These are phyloP conservation scores for Craterostigma plantagineum DNA, from an alignment of 257 asterid genomes.

Conservation along the genomic window DNA sequence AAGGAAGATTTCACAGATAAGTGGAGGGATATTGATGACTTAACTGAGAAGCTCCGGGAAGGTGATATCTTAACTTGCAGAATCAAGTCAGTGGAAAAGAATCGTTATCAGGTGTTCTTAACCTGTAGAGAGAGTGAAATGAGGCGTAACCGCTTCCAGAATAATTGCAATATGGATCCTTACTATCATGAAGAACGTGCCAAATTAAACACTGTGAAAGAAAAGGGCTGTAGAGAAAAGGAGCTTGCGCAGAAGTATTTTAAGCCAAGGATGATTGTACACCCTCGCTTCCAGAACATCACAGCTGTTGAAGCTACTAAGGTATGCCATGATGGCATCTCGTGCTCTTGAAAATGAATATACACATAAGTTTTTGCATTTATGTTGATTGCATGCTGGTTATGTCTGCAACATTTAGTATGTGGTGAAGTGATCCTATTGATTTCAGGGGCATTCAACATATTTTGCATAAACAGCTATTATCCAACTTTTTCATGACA, in stretches of 20 bases:
- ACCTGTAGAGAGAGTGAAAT: conserved; percentile 65
- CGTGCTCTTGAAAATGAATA: no score
- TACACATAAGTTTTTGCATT: no score
- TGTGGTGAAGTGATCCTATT: no score
- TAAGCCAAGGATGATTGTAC: conserved; percentile 88
- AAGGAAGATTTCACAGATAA: conserved; percentile 76
- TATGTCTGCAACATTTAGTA: no score
- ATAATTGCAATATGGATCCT: conserved; percentile 34
- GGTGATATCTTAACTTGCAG: conserved; percentile 74
- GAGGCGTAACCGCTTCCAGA: conserved; percentile 34
- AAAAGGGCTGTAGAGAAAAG: conserved; percentile 62
- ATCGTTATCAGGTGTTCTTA: conserved; percentile 72
- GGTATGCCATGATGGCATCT: conserved; percentile 19
- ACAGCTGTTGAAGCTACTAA: conserved; percentile 74
- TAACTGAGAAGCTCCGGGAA: conserved; percentile 61
- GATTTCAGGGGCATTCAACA: no score
- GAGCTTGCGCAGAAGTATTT: conserved; percentile 76
- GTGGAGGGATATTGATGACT: conserved; percentile 49
- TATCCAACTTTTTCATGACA: no score
- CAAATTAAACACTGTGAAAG: conserved; percentile 31
- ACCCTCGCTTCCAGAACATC: conserved; percentile 74
- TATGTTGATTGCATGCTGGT: no score
- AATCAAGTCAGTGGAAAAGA: conserved; percentile 67
- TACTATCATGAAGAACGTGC: conserved; percentile 66
- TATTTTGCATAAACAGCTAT: no score